Evolutionary conservation across 108 stramenopile species (phyloP).

Genomic region (Skeletonema tropicum): DNA sequence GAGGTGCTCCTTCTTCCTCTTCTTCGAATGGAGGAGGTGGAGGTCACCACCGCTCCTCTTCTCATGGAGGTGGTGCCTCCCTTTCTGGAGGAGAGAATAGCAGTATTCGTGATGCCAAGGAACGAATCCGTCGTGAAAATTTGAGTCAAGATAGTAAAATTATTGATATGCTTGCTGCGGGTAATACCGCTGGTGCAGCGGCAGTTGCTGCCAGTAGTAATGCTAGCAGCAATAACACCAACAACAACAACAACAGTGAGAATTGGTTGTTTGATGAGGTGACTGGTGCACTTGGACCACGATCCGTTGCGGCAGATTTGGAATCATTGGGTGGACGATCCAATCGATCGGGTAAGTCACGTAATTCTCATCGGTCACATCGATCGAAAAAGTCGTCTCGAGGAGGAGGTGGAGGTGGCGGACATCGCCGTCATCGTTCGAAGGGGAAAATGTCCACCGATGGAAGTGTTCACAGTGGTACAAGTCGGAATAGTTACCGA

Average conservation of each 20-base stretch:
- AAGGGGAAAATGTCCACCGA: conserved; percentile 39
- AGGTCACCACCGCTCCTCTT: no score
- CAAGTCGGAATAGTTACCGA: conserved; percentile 67
- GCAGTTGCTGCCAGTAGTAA: conserved; percentile 27
- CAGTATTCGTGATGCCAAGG: conserved; percentile 44
- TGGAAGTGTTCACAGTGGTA: conserved; percentile 58
- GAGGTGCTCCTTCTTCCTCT: neutral
- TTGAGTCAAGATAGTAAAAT: conserved; percentile 42
- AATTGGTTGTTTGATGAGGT: conserved; percentile 88
- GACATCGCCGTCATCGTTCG: conserved; percentile 39
- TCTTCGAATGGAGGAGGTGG: no score
- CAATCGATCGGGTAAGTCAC: conserved; percentile 65
- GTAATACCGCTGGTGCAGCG: conserved; percentile 24
- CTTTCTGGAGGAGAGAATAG: conserved; percentile 2
- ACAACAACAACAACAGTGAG: conserved; percentile 59
- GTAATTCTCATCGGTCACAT: conserved; percentile 61
- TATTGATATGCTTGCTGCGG: conserved; percentile 46
- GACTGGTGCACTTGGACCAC: conserved; percentile 80
- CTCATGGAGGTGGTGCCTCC: neutral
- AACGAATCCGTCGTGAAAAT: conserved; percentile 39
- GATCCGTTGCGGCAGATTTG: conserved; percentile 80
- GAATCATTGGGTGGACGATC: conserved; percentile 85
- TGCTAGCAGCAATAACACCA: conserved; percentile 54
- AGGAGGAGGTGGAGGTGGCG: conserved; percentile 3
- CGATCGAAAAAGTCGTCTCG: conserved; percentile 24